phyloP scores from a whole-genome alignment of 2,329 filamentous ascomycete species.

The Aureobasidium sp. region DNA sequence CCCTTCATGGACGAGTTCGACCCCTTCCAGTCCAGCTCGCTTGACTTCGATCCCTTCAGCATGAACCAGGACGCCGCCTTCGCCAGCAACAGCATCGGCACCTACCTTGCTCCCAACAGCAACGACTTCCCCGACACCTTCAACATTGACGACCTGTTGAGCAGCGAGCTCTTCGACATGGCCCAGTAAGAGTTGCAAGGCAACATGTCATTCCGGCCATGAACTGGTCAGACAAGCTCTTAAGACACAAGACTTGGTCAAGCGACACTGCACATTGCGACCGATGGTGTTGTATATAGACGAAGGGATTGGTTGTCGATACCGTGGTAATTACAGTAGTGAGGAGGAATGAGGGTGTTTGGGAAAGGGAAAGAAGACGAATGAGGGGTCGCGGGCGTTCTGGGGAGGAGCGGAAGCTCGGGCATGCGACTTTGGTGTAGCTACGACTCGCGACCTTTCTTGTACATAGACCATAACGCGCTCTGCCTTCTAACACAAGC shows the following conservation, averaged over 20 bases:
- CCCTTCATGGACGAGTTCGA: constrained; percentile 21
- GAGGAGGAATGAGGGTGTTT: constrained; percentile 5
- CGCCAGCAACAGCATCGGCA: constrained; percentile 7
- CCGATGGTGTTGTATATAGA: not conserved
- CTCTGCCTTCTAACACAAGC: not conserved
- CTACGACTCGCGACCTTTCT: constrained; percentile 1
- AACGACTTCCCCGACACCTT: constrained; percentile 15
- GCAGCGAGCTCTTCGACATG: constrained; percentile 13
- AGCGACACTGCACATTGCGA: not conserved
- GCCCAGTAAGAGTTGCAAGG: not conserved
- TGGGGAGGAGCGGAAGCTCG: constrained; percentile 4
- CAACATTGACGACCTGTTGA: constrained; percentile 16
- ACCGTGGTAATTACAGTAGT: not conserved
- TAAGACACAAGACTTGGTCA: not conserved
- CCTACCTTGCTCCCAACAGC: constrained; percentile 14
- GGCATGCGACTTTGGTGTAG: not conserved
- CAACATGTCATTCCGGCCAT: not conserved
- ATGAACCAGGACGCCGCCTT: constrained; percentile 12
- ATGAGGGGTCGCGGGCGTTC: constrained; percentile 11
- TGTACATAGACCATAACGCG: not conserved
- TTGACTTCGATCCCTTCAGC: constrained; percentile 20
- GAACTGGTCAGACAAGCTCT: not conserved
- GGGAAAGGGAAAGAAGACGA: not conserved
- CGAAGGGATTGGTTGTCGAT: not conserved
- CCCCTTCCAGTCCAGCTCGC: constrained; percentile 18